Base-by-base conservation (phyloP, 2,329 filamentous ascomycete genomes). In the Madurella fahalii region DNA sequence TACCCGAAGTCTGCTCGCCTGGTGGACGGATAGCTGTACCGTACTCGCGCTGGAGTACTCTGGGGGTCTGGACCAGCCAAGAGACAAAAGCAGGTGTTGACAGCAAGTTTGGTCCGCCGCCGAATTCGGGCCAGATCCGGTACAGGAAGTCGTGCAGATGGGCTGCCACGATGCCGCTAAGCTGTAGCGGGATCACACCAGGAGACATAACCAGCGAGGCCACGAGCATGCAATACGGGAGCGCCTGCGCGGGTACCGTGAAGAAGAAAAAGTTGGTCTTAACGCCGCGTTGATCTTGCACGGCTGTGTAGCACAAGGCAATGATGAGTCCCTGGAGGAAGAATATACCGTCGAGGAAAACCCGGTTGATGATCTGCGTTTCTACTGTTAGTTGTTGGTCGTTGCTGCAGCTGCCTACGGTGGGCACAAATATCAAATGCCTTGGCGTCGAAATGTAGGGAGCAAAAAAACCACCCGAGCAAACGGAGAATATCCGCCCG, bases 111-210 rank as follows among this genome's bases (percentile, higher is more conserved):
- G 76, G 78, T 0, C 94, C 94, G 53, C 89, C 89, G 32, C 91
- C 93, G 67, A 94, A 94, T 52, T 89, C 84, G 5, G 94, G 94
- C 78, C 91, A 97, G 41, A 96, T 79, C 47, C 89, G 82, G 2
- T 89, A 90, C 47, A 96, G 71, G 67, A 97, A 99, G 68, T 97
- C 89, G 71, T 90, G 95, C 17, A 94, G 66, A 69, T 99, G 94
- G 4, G 92, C 92, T 12, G 92, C 89, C 42, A 95, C 61, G 11
- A 99, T 77, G n/a, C 94, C 94, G 34, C 83, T 89, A 4, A 83
- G 70, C 66, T 95, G 85, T 4, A 85, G 65, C 53, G 88, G 67
- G 11, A 88, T 79, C 16, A 72, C 62, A 37, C 78, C 77, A 11
- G 86, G 85, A 5, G 64, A 67, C 67, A 88, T 82, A 50, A 97